Evolutionary conservation across 176 grass and related monocot genomes (phyloP), one percentile per base, ranked within the genome.

Genomic region (Avena atlantica): DNA sequence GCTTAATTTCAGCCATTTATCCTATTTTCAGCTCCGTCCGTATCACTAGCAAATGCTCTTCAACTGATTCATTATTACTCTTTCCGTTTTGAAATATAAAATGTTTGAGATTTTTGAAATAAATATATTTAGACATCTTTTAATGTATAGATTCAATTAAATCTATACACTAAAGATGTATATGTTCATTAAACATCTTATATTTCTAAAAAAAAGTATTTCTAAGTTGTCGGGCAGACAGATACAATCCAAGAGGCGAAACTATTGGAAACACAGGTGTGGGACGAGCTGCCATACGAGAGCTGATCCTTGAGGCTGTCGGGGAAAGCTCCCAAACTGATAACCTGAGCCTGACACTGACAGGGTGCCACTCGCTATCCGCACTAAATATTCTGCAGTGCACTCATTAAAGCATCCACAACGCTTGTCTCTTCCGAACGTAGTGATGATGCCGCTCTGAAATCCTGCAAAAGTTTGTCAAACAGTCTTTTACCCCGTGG

Each of bases 321-420:
- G 50, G 49, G 49, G 49, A 4, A 55, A 31, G 13, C 1, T 77
- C 25, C 23, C 74, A 56, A 61, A 60, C 44, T 42, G 19, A 44
- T 8, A 60, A 70, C 5, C n/a, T 27, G 52, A 83, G 4, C 14
- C 52, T 60, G 52, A 81, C 69, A 25, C 40, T 48, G 52, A 81
- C 69, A 25, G 6, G 19, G 13, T 23, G 48, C 48, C 81, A 60
- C 68, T 74, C 68, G 21, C 21, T 74, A 8, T 84, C 81, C 2
- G 7, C 11, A 60, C 37, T 48, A 72, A 73, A 60, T 73, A 45
- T 45, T 20, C 68, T 47, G 52, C 67, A 45, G 36, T 44, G 81
- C 16, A 27, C 36, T 73, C 68, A 83, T 73, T 60, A 73, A 73
- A 73, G 51, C 3, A 44, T 29, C n/a, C 67, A 60, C 68, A 27